Conservation (phyloP, 177 flowering plant genomes). For the Vitis hybrid region DNA sequence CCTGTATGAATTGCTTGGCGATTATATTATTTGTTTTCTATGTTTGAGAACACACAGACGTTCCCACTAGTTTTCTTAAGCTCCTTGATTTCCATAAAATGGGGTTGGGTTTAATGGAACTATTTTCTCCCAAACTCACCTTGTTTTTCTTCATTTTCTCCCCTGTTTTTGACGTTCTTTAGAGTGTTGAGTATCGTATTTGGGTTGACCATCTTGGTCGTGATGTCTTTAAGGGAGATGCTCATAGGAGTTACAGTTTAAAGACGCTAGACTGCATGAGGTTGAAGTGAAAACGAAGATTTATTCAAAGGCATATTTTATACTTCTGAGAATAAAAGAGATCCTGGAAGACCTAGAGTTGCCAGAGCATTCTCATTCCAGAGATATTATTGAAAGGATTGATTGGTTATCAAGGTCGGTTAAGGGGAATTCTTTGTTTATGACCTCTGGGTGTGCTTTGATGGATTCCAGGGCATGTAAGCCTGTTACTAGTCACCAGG, state of each 20-base stretch:
- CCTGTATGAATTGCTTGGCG: no score
- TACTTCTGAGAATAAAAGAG: slow-evolving; percentile 94
- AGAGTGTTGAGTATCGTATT: no score
- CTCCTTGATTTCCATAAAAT: no score
- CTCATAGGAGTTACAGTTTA: slow-evolving; percentile 71
- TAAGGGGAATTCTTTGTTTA: slow-evolving; percentile 52
- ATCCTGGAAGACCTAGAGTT: slow-evolving; percentile 85
- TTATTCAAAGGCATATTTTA: slow-evolving; percentile 88
- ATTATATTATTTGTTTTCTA: no score
- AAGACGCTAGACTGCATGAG: slow-evolving; percentile 63
- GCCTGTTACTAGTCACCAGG: slow-evolving; percentile 17
- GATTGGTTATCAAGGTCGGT: slow-evolving; percentile 85
- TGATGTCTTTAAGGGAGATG: slow-evolving; percentile 37
- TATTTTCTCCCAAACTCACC: no score
- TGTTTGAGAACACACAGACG: no score
- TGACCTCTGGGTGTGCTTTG: slow-evolving; percentile 25
- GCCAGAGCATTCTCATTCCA: slow-evolving; percentile 83
- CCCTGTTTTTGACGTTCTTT: no score
- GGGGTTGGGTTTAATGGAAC: no score
- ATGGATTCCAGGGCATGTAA: slow-evolving; percentile 22
- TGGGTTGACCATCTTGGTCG: no score
- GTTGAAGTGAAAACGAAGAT: slow-evolving; percentile 65
- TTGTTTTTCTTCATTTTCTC: no score
- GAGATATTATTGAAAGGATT: slow-evolving; percentile 80
- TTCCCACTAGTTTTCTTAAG: no score